Evolutionary conservation across 306 rosid genomes (phyloP), one percentile per base, ranked within the genome.

Genomic region (Datisca glomerata): DNA sequence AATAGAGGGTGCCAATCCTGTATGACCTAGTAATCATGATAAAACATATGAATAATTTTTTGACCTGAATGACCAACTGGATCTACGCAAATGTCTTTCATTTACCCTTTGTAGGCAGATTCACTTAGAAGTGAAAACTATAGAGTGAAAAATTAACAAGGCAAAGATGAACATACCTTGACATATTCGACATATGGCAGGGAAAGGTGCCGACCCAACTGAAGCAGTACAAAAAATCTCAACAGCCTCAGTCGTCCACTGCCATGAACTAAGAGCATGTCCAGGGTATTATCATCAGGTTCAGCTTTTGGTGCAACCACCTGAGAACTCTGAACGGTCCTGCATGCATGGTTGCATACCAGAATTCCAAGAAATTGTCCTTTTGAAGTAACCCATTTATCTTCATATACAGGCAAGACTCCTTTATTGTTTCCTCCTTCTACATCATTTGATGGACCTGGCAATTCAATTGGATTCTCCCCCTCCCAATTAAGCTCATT

Each of bases 301-400:
- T 84, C 95, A 36, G 98, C 75, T 59, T 63, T 84, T 57, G 98
- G 95, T 58, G 98, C 98, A 52, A 73, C 98, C 17, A 84, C 95
- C 72, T 89, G 98, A 45, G 95, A 75, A 70, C 75, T 84, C 74
- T 89, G 95, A 63, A 89, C 95, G 36, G 79, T 84, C 75, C 91
- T 72, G 57, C 98, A 84, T 13, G 98, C 98, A 51, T 89, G 98
- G 61, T 89, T 89, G 66, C 98, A 89, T 51, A 84, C 98, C 32
- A 89, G 53, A 72, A 89, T 89, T 45, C 98, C 93, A 37, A 89
- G 63, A 52, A 77, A 80, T 56, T 75, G 89, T 3, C 98, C 98
- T 65, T 80, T 89, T 5, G 69, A 68, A 51, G 67, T 65, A 42
- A 84, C 71, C 93, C 98, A 89, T 51, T 71, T 77, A 52, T 89